Evolutionary conservation across 2,329 filamentous ascomycete species (phyloP).

Genomic region (Lomentospora prolificans): DNA sequence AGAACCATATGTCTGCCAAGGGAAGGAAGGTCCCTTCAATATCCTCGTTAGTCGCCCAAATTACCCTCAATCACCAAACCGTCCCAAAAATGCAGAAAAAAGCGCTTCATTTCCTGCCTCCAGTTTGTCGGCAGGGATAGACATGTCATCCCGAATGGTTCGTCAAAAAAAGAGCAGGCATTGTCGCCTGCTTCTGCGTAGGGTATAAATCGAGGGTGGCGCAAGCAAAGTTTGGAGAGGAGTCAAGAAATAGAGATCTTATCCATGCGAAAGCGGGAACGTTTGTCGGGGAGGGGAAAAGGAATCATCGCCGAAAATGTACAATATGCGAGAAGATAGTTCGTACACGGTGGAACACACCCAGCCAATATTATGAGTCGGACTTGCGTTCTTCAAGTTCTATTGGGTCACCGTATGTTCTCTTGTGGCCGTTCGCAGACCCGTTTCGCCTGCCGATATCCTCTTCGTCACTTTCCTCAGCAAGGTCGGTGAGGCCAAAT

Average conservation of each 20-base stretch:
- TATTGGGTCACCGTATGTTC: conserved; percentile 32
- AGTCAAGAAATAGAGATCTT: neutral
- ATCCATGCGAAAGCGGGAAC: neutral
- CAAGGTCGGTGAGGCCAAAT: conserved; percentile 70
- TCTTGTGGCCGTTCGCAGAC: conserved; percentile 27
- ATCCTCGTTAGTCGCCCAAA: neutral
- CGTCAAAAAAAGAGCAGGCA: neutral
- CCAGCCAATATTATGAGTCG: conserved; percentile 3
- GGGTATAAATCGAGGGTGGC: neutral
- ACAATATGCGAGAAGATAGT: neutral
- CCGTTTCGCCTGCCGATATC: conserved; percentile 25
- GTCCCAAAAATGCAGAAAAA: neutral
- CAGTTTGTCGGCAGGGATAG: neutral
- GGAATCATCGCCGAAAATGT: conserved; percentile 1
- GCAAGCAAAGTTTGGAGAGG: neutral
- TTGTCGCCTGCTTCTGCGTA: neutral
- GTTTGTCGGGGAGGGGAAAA: neutral
- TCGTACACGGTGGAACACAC: neutral
- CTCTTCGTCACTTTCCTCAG: conserved; percentile 66
- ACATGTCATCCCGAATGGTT: neutral
- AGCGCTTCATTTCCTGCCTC: neutral
- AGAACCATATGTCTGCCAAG: too few species aligned
- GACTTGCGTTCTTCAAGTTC: conserved; percentile 40
- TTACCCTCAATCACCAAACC: neutral
- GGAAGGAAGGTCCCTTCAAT: neutral